A percentile compares a stretch with the other conserved stretches of the same genome.
Evolutionary conservation across 495 filamentous ascomycete genomes (phyloP).

Genomic region (Acidomyces sp.): DNA sequence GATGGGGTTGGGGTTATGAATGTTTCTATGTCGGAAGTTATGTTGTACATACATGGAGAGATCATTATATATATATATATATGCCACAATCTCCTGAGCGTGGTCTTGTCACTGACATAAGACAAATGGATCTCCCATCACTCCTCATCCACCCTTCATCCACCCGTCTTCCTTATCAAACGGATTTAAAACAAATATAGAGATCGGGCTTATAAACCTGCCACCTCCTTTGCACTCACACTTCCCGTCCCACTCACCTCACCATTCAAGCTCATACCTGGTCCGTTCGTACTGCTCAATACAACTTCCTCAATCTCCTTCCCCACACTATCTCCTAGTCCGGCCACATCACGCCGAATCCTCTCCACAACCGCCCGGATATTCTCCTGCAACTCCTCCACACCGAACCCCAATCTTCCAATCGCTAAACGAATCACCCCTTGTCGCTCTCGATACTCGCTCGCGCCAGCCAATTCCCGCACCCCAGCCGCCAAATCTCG

Average conservation of each 20-base stretch:
- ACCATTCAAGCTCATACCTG: conserved; percentile 78
- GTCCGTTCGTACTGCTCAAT: conserved; percentile 70
- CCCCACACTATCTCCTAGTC: conserved; percentile 52
- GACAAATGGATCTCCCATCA: too few relatives aligned
- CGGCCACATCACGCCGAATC: conserved; percentile 62
- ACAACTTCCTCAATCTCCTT: conserved; percentile 89
- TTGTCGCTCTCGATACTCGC: conserved; percentile 70
- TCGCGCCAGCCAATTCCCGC: conserved; percentile 65
- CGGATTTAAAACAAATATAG: too few relatives aligned
- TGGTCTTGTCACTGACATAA: too few relatives aligned
- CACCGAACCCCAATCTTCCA: conserved; percentile 81
- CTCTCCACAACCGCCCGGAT: conserved; percentile 61
- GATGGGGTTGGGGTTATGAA: too few relatives aligned
- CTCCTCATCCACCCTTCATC: too few relatives aligned
- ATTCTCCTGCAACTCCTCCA: conserved; percentile 74
- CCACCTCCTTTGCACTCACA: conserved; percentile 38
- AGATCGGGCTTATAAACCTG: too few relatives aligned
- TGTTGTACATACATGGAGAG: too few relatives aligned
- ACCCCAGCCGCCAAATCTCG: conserved; percentile 58
- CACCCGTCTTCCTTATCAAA: too few relatives aligned
- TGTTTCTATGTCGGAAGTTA: too few relatives aligned
- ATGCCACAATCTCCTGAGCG: too few relatives aligned
- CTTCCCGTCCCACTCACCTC: conserved; percentile 51
- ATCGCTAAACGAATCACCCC: conserved; percentile 80
- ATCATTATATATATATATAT: too few relatives aligned